Percentiles rank a stretch among this genome's conserved stretches.
These are phyloP conservation scores for Euphorbia lathyris DNA, from an alignment of 345 rosid genomes.

Conservation along the genomic window DNA sequence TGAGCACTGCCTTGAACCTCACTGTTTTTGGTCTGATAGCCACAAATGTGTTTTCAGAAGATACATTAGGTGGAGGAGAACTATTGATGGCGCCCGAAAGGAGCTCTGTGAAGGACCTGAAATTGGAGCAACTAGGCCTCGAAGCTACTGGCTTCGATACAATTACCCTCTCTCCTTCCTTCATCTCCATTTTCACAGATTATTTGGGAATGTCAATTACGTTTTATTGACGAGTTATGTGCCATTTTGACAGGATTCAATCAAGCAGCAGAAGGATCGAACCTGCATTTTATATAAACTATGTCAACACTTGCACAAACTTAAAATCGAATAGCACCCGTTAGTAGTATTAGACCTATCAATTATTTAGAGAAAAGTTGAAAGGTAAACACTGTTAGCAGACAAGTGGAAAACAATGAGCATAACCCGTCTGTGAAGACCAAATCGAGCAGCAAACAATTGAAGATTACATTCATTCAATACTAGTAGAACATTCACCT, in stretches of 20 bases:
- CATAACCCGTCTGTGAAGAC: too few relatives aligned
- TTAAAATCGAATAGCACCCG: constrained; percentile 6
- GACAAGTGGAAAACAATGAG: not conserved
- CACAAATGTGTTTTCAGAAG: constrained; percentile 43
- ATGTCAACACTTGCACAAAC: not conserved
- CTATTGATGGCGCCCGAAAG: constrained; percentile 53
- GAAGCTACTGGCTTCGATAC: constrained; percentile 88
- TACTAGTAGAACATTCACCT: too few relatives aligned
- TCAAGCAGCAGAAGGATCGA: not conserved
- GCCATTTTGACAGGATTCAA: not conserved
- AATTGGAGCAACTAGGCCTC: constrained; percentile 61
- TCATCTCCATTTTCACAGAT: constrained; percentile 52
- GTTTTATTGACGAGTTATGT: not conserved
- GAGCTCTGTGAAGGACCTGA: constrained; percentile 70
- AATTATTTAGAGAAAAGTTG: too few relatives aligned
- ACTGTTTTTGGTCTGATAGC: constrained; percentile 77
- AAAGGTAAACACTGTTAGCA: not conserved
- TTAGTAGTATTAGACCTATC: too few relatives aligned
- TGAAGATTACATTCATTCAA: not conserved
- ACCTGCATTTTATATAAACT: constrained; percentile 17
- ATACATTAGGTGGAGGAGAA: constrained; percentile 42
- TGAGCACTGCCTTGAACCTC: constrained; percentile 50
- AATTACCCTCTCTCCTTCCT: constrained; percentile 58
- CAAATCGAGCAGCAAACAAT: not conserved
- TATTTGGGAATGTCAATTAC: constrained; percentile 5